Base-by-base conservation (phyloP, 805 yeast genomes). In the Komagataella kurtzmanii region DNA sequence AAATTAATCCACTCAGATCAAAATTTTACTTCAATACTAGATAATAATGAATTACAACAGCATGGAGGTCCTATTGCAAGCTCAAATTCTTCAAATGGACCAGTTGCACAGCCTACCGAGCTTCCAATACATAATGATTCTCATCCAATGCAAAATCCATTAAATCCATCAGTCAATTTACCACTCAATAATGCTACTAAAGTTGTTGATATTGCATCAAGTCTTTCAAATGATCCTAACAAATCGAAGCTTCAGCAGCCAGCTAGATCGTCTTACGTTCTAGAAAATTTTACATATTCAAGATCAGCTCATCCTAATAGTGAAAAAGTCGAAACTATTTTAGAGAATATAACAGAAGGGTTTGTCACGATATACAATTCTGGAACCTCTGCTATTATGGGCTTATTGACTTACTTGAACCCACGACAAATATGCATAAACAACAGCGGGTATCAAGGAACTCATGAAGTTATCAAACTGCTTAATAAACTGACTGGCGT, bases 371-470 rank as follows among this genome's bases (percentile, higher is more conserved):
- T 73, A 2, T 77, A 77, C 54, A 70, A 70, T 47, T 73, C 80
- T 1, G 81, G 82, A 1, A 65, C 79, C 6, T 65, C 75, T 24
- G 80, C 82, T 0, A 74, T 75, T 47, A 69, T 66, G 69, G 81
- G 79, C 1, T 68, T 73, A 17, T 58, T 77, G 54, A 73, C 77
- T 23, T 67, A 66, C 53, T 59, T 70, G 49, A 76, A 76, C 56
- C 80, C 81, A 1, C 66, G 67, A 44, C 64, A 60, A 12, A 59
- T 77, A 6, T 66, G 70, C 51, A 70, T 76, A 46, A 76, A 76
- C 36, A 65, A 72, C 45, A 72, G 74, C 0, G 72, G 72, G 10
- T 77, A 75, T 59, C 79, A 74, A 57, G 82, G 82, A 2, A 70
- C 77, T 46, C 78, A 71, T 54, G 74, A 75, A 48, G 76, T 76